Evolutionary conservation across 345 rosid genomes (phyloP).

Genomic region (Iberis pinnata): DNA sequence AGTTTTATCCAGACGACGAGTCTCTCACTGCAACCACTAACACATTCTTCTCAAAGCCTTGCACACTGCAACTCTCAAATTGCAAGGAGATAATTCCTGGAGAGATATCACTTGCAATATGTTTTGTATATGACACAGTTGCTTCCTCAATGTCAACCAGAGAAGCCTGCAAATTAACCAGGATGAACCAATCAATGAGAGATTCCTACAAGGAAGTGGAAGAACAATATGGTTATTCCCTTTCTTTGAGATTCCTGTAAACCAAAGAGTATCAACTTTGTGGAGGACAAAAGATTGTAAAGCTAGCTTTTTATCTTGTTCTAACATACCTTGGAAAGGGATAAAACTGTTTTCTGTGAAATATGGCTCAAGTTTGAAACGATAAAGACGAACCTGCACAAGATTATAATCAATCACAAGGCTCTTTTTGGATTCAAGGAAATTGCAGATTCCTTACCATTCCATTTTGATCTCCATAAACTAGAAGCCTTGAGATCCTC

Average conservation of each 20-base stretch:
- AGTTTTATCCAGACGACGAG: too few relatives aligned
- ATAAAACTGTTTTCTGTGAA: conserved; percentile 51
- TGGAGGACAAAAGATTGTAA: not conserved
- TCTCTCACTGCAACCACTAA: conserved; percentile 73
- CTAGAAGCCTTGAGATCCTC: conserved; percentile 51
- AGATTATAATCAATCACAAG: not conserved
- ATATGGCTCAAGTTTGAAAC: conserved; percentile 69
- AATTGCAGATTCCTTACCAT: conserved; percentile 32
- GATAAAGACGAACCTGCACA: conserved; percentile 65
- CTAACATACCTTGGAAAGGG: conserved; percentile 50
- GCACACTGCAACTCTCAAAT: conserved; percentile 56
- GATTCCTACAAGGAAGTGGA: not conserved
- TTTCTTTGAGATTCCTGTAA: conserved; percentile 58
- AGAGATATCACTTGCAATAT: conserved; percentile 59
- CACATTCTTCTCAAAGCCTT: conserved; percentile 72
- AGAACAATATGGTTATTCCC: conserved; percentile 53
- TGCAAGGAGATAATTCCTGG: conserved; percentile 59
- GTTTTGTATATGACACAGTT: conserved; percentile 43
- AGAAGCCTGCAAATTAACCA: conserved; percentile 49
- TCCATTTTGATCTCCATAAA: conserved; percentile 80
- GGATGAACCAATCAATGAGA: too few relatives aligned
- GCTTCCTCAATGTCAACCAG: conserved; percentile 56
- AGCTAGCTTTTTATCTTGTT: conserved; percentile 3
- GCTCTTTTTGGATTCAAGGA: not conserved
- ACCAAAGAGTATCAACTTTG: not conserved